These are phyloP conservation scores for Exidia glandulosa DNA, from an alignment of 768 basidiomycete genomes.

Conservation along the genomic window DNA sequence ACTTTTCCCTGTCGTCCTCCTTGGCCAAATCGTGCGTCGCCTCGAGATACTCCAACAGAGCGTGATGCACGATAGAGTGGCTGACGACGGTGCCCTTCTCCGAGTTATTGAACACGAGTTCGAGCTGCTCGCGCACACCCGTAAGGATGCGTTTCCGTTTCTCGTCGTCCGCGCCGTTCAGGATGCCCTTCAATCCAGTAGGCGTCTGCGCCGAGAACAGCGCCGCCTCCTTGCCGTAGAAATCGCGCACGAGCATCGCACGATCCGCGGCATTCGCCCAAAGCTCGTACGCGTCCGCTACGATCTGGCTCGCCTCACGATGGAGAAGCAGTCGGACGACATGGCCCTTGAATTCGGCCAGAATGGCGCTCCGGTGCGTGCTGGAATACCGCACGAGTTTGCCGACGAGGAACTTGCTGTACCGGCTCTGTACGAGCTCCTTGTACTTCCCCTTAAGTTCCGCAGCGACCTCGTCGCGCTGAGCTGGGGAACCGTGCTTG, in stretches of 20 bases:
- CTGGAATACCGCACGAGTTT: constrained; percentile 54
- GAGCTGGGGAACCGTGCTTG: constrained; percentile 63
- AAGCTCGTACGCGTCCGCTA: constrained; percentile 84
- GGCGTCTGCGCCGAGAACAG: constrained; percentile 63
- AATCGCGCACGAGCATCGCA: constrained; percentile 67
- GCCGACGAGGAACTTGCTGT: constrained; percentile 82
- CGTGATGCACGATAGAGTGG: constrained; percentile 80
- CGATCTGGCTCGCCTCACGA: constrained; percentile 68
- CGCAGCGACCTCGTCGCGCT: constrained; percentile 68
- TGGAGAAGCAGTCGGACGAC: constrained; percentile 74
- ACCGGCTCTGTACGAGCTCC: constrained; percentile 74
- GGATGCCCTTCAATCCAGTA: constrained; percentile 49
- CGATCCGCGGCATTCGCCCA: constrained; percentile 81
- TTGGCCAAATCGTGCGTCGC: constrained; percentile 48
- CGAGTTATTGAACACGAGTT: constrained; percentile 81
- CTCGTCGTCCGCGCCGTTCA: constrained; percentile 51
- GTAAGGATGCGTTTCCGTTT: constrained; percentile 54
- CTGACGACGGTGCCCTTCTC: constrained; percentile 78
- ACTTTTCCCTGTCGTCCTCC: constrained; percentile 58
- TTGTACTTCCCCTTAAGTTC: constrained; percentile 77
- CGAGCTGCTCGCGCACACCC: constrained; percentile 63
- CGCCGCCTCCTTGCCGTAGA: constrained; percentile 81
- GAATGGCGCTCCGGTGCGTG: constrained; percentile 59
- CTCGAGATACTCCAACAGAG: constrained; percentile 73
- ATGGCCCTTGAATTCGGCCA: constrained; percentile 66